These are phyloP conservation scores for Boletus putidus DNA, from an alignment of 1,284 basidiomycete genomes.

Conservation along the genomic window DNA sequence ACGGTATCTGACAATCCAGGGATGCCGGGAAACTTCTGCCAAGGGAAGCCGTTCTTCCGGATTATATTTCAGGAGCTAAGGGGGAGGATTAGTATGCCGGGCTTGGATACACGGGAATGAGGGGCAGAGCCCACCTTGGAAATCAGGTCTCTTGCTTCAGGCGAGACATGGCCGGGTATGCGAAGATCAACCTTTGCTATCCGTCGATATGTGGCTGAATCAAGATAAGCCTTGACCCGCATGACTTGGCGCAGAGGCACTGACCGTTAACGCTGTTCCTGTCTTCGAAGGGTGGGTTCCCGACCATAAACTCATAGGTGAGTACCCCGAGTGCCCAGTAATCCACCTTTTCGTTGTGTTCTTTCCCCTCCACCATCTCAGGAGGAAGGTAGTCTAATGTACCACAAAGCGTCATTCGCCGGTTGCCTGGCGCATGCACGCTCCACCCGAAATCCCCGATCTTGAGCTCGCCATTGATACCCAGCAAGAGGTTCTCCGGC, in stretches of 20 bases:
- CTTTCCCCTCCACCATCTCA: slow-evolving; percentile 94
- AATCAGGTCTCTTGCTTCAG: slow-evolving; percentile 70
- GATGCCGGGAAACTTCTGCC: slow-evolving; percentile 79
- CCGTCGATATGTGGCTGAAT: slow-evolving; percentile 79
- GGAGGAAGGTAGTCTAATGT: slow-evolving; percentile 98
- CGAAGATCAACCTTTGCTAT: slow-evolving; percentile 83
- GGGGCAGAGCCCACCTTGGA: slow-evolving; percentile 43
- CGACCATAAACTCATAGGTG: slow-evolving; percentile 93
- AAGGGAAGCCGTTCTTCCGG: slow-evolving; percentile 84
- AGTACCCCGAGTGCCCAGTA: slow-evolving; percentile 97
- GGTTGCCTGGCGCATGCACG: slow-evolving; percentile 93
- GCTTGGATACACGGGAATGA: slow-evolving; percentile 32
- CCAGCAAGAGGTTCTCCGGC: slow-evolving; percentile 94
- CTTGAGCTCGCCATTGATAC: slow-evolving; percentile 96
- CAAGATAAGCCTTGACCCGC: slow-evolving; percentile 5
- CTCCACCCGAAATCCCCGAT: slow-evolving; percentile 99
- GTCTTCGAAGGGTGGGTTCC: slow-evolving; percentile 94
- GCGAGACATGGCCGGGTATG: slow-evolving; percentile 66
- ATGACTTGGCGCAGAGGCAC: slow-evolving; percentile 24
- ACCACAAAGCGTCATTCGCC: slow-evolving; percentile 88
- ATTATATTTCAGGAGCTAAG: slow-evolving; percentile 85
- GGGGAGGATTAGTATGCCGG: slow-evolving; percentile 20
- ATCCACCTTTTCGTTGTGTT: slow-evolving; percentile 89
- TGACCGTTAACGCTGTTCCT: slow-evolving; percentile 71
- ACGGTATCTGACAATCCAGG: slow-evolving; percentile 89